Evolutionary conservation across 2,329 filamentous ascomycete genomes (phyloP).

Genomic region (Byssochlamys sp.): DNA sequence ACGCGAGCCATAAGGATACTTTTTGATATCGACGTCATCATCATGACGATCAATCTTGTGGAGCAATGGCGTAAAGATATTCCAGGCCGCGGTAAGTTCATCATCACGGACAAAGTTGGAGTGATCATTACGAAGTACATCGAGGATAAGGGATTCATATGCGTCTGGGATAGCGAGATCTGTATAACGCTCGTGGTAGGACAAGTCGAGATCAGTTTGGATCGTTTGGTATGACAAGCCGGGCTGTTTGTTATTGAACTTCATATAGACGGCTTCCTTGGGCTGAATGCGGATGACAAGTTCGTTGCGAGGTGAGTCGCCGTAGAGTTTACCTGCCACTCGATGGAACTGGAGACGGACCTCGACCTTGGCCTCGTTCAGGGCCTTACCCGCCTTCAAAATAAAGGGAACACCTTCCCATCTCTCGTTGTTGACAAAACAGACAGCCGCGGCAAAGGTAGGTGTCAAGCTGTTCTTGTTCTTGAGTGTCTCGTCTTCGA

Average conservation of each 20-base stretch:
- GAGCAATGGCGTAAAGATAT: slow-evolving; percentile 91
- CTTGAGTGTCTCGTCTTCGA: slow-evolving; percentile 96
- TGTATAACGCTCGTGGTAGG: slow-evolving; percentile 96
- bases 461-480: slow-evolving; percentile 95
- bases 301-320: slow-evolving; percentile 98
- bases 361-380: slow-evolving; percentile 99
- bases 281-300: slow-evolving; percentile 98
- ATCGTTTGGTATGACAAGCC: slow-evolving; percentile 99
- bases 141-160: slow-evolving; percentile 93
- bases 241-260: slow-evolving; percentile 99
- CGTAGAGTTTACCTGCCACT: slow-evolving; percentile 97
- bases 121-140: slow-evolving; percentile 96
- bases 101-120: slow-evolving; percentile 98
- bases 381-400: slow-evolving; percentile 94
- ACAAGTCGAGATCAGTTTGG: slow-evolving; percentile 93
- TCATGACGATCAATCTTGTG: slow-evolving; percentile 99
- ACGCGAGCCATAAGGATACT: slow-evolving; percentile 92
- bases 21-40: slow-evolving; percentile 98
- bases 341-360: slow-evolving; percentile 99
- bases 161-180: slow-evolving; percentile 99
- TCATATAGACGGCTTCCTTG: slow-evolving; percentile 99
- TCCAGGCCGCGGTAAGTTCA: slow-evolving; percentile 94
- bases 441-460: slow-evolving; percentile 93
- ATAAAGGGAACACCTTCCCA: slow-evolving; percentile 99
- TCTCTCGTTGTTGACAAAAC: slow-evolving; percentile 98